These are phyloP conservation scores for Erodium texanum DNA, from an alignment of 441 rosid genomes.

Conservation along the genomic window DNA sequence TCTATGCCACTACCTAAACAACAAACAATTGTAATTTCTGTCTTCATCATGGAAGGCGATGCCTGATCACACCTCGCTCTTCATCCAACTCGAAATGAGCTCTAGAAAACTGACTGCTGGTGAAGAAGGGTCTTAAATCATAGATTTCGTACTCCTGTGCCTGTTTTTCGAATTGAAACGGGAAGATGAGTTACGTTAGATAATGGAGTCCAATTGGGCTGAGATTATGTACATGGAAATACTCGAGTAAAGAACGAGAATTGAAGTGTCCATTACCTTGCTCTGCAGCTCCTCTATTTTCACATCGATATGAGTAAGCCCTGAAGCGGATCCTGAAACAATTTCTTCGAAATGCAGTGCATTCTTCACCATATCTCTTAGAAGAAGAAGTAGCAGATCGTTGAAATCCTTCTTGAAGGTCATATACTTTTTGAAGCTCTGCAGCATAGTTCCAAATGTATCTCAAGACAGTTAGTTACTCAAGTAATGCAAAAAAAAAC, in stretches of 20 bases:
- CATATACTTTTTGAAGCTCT: slow-evolving; percentile 88
- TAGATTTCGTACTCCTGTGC: slow-evolving; percentile 79
- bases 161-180: slow-evolving; percentile 30
- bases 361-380: slow-evolving; percentile 69
- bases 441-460: slow-evolving; percentile 17
- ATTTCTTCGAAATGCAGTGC: slow-evolving; percentile 82
- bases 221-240: not conserved
- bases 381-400: slow-evolving; percentile 66
- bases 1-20: not conserved
- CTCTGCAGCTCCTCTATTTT: slow-evolving; percentile 61
- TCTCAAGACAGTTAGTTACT: not conserved
- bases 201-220: too few species aligned
- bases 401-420: slow-evolving; percentile 85
- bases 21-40: not conserved
- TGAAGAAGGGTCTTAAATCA: slow-evolving; percentile 70
- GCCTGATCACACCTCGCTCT: slow-evolving; percentile 45
- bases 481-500: too few species aligned
- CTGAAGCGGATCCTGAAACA: slow-evolving; percentile 56
- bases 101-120: slow-evolving; percentile 53
- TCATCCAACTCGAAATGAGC: slow-evolving; percentile 61
- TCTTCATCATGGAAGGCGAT: slow-evolving; percentile 30
- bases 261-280: slow-evolving; percentile 39
- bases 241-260: not conserved
- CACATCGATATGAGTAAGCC: slow-evolving; percentile 50
- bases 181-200: not conserved